A percentile compares a stretch with the other conserved stretches of the same genome.
Evolutionary conservation across 2,329 filamentous ascomycete species (phyloP).

Genomic region (Cytospora leucostoma): DNA sequence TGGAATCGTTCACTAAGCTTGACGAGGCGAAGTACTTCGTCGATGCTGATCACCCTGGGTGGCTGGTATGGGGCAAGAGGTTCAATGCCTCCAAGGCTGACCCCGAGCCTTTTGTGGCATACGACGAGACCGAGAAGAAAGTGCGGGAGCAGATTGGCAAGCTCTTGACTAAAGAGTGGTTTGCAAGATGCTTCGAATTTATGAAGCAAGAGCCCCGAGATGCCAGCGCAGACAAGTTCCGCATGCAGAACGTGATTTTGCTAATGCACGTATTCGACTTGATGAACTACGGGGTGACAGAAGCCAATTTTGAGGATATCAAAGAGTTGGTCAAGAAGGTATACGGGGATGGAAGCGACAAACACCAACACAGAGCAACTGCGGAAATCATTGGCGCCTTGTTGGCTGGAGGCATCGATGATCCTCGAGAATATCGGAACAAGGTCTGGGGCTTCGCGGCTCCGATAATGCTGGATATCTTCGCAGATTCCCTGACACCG

Average conservation of each 20-base stretch:
- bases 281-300: slow-evolving; percentile 76
- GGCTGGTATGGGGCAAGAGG: slow-evolving; percentile 91
- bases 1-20: slow-evolving; percentile 73
- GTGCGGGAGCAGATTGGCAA: slow-evolving; percentile 78
- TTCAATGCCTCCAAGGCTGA: slow-evolving; percentile 79
- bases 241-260: slow-evolving; percentile 83
- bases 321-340: slow-evolving; percentile 75
- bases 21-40: slow-evolving; percentile 81
- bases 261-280: slow-evolving; percentile 89
- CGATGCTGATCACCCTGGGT: slow-evolving; percentile 89
- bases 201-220: slow-evolving; percentile 96
- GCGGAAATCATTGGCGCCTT: slow-evolving; percentile 89
- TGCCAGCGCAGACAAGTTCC: slow-evolving; percentile 77
- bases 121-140: slow-evolving; percentile 76
- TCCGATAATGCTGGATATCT: slow-evolving; percentile 81
- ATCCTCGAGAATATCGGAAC: slow-evolving; percentile 70
- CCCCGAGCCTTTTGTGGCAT: slow-evolving; percentile 66
- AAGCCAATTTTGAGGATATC: slow-evolving; percentile 82
- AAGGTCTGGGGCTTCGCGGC: slow-evolving; percentile 87
- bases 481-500: slow-evolving; percentile 88
- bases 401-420: slow-evolving; percentile 77
- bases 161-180: slow-evolving; percentile 81
- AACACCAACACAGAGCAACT: slow-evolving; percentile 95
- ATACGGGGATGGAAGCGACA: slow-evolving; percentile 92
- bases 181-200: slow-evolving; percentile 84